These are phyloP conservation scores for Citrullus colocynthis DNA, from an alignment of 306 rosid species.

Conservation along the genomic window DNA sequence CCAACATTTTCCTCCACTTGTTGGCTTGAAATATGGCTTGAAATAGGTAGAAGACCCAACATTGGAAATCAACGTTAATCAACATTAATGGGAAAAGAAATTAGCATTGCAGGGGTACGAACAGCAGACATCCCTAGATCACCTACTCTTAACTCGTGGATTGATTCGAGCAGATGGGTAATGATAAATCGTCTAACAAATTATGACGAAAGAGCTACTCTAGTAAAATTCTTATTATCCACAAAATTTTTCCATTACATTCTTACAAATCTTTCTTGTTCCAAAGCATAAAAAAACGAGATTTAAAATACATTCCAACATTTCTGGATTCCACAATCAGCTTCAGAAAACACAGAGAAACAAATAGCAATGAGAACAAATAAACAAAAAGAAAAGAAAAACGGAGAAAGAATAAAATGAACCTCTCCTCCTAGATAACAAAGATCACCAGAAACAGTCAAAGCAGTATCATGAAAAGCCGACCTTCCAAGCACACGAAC, in stretches of 20 bases:
- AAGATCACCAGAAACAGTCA: conserved; percentile 67
- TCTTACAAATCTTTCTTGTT: neutral
- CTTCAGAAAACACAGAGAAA: neutral
- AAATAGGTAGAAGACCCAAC: no score
- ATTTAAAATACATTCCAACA: neutral
- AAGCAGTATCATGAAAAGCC: conserved; percentile 76
- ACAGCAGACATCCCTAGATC: no score
- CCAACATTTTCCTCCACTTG: no score
- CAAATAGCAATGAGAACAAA: neutral
- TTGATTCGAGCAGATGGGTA: no score
- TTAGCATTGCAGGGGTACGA: no score
- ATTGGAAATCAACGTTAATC: no score
- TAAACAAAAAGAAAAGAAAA: neutral
- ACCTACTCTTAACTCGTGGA: no score
- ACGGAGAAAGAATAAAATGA: neutral
- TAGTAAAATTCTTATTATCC: neutral
- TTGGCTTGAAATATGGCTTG: no score
- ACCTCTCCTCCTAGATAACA: conserved; percentile 92
- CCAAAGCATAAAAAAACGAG: neutral
- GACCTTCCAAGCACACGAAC: conserved; percentile 86
- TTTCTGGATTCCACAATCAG: neutral
- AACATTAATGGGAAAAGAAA: no score
- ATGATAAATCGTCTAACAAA: no score
- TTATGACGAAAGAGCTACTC: neutral
- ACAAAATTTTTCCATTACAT: neutral